Evolutionary conservation across 1,284 basidiomycete species (phyloP).

Genomic region (Rhodotorula sp.): DNA sequence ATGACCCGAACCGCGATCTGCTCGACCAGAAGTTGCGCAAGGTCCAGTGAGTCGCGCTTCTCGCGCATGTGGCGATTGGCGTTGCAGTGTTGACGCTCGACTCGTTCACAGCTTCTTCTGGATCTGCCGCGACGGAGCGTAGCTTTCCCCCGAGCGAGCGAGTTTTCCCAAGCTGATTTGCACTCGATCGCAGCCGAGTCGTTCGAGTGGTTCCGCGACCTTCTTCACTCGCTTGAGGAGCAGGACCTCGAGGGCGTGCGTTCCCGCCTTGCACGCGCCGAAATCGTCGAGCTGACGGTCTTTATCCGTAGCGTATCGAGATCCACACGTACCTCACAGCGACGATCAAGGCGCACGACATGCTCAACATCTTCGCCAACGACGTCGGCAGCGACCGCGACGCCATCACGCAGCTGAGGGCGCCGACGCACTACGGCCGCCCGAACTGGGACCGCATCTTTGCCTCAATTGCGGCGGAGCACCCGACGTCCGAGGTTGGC

Average conservation of each 20-base stretch:
- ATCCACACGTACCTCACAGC: conserved; percentile 89
- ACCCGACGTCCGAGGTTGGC: conserved; percentile 78
- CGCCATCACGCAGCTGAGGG: conserved; percentile 74
- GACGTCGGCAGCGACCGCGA: conserved; percentile 78
- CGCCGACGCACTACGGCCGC: conserved; percentile 87
- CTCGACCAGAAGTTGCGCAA: conserved; percentile 44
- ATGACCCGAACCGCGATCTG: conserved; percentile 46
- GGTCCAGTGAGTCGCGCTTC: conserved; percentile 46
- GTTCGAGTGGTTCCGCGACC: conserved; percentile 90
- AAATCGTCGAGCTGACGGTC: neutral
- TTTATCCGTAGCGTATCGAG: conserved; percentile 42
- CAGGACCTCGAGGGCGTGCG: conserved; percentile 69
- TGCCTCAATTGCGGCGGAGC: conserved; percentile 67
- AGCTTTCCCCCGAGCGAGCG: neutral
- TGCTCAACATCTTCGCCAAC: conserved; percentile 76
- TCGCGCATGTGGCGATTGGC: neutral
- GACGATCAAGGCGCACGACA: conserved; percentile 79
- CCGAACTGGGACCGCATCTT: conserved; percentile 91
- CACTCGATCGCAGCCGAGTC: conserved; percentile 43
- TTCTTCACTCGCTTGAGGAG: conserved; percentile 84
- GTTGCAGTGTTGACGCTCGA: neutral
- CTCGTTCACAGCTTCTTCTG: conserved; percentile 41
- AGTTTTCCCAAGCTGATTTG: neutral
- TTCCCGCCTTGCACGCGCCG: neutral
- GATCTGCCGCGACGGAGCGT: conserved; percentile 44